Percentiles rank a stretch among this genome's conserved stretches.
Conservation (phyloP, 1,139 yeast species). For the Geotrichum macrosporum region DNA sequence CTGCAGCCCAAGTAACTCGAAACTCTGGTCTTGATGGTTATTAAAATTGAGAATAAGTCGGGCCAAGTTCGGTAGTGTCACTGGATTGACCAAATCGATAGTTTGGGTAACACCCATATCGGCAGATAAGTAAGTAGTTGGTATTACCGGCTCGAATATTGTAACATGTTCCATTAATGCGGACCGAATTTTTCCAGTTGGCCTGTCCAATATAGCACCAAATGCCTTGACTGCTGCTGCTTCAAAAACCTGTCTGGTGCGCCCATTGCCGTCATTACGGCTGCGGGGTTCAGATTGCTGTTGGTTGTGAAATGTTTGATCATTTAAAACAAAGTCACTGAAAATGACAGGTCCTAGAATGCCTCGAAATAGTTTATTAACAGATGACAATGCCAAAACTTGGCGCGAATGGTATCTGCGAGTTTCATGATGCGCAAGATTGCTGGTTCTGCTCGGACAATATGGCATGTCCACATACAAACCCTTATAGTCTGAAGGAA, state of each 20-base stretch:
- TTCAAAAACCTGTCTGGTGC: too few relatives aligned
- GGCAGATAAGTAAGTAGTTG: not conserved
- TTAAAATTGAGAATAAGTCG: conserved; percentile 7
- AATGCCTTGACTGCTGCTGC: too few relatives aligned
- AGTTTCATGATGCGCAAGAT: not conserved
- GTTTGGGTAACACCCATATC: not conserved
- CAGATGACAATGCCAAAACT: not conserved
- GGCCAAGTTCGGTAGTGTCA: not conserved
- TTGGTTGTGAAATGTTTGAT: not conserved
- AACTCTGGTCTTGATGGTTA: not conserved
- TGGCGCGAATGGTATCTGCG: not conserved
- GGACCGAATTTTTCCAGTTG: not conserved
- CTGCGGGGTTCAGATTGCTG: too few relatives aligned
- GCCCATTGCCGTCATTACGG: too few relatives aligned
- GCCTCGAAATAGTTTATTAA: not conserved
- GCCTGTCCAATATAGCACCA: not conserved
- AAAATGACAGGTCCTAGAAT: conserved; percentile 1
- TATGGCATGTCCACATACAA: not conserved
- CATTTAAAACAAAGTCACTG: conserved; percentile 6
- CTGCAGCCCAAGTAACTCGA: not conserved
- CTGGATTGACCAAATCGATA: conserved; percentile 1
- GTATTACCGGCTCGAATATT: conserved; percentile 3
- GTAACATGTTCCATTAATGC: conserved; percentile 3
- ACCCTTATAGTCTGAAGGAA: conserved; percentile 6
- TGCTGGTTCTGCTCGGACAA: not conserved